Base-by-base conservation (phyloP, 148 eudicot species). In the Cornus suecica region DNA sequence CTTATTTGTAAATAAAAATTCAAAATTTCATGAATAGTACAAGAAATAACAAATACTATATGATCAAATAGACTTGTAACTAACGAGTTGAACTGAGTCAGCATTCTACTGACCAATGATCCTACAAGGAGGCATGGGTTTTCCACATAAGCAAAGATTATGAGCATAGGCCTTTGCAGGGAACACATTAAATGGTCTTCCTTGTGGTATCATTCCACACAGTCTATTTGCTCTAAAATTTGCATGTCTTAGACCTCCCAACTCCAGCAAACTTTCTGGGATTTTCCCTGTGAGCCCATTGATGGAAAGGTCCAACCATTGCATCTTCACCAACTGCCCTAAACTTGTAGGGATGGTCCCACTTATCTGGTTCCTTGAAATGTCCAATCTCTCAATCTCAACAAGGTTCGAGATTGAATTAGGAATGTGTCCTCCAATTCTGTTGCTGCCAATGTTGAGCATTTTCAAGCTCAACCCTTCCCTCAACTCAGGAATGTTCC, bases 161-260 rank as follows among this genome's bases (percentile, higher is more conserved):
- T 90, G 90, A 2, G 93, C 92, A 80, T 87, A 86, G 11, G 89
- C 87, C 31, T 67, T 51, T 56, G 83, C 72, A 65, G 80, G 87
- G 69, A 84, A 86, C 27, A 82, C 61, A 63, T 84, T 77, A 48
- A 70, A 86, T 2, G 89, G 89, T 70, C 94, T 88, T 9, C 90
- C 94, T 74, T 88, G 97, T 65, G 97, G 98, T 20, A 93, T 88
- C 71, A 61, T 80, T 27, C 97, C 98, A 70, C 98, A 91, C 45
- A 93, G 70, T 77, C 80, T 87, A 73, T 91, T 93, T 45, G 88
- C 87, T 72, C 98, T 83, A 78, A 93, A 91, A 68, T 71, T 93
- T 32, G 83, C 92, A 74, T 90, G 92, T 73, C 65, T 85, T 24
- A 93, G 78, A 26, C 77, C 79, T 31, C 60, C 68, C 14, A 89